A percentile compares a stretch with the other conserved stretches of the same genome.
These are phyloP conservation scores for Erythrobasidium yunnanense DNA, from an alignment of 768 basidiomycete species.

Conservation along the genomic window DNA sequence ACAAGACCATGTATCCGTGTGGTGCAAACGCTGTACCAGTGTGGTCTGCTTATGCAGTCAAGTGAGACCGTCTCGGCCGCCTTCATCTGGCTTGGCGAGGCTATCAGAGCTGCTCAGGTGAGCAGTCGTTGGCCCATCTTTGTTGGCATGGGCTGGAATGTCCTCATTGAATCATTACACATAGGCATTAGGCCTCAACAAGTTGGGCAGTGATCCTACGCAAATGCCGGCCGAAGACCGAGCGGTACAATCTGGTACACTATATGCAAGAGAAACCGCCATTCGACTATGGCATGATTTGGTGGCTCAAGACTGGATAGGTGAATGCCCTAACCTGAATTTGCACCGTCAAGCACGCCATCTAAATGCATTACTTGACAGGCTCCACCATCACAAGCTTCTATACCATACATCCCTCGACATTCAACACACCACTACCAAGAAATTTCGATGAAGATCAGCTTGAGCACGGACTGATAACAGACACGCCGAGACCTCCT, in stretches of 20 bases:
- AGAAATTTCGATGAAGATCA: neutral
- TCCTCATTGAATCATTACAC: neutral
- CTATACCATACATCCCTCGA: neutral
- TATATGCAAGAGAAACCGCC: neutral
- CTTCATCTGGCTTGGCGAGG: neutral
- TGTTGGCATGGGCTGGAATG: neutral
- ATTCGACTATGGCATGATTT: neutral
- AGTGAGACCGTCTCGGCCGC: neutral
- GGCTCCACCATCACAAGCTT: neutral
- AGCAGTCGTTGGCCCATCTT: too few species aligned
- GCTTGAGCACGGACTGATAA: neutral
- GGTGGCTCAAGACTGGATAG: neutral
- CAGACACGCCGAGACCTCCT: neutral
- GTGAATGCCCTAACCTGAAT: neutral
- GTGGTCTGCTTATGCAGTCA: neutral
- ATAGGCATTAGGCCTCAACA: neutral
- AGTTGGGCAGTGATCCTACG: neutral
- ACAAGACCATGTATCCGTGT: neutral
- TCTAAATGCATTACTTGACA: neutral
- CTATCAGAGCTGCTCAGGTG: slow-evolving; percentile 8
- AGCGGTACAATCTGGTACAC: neutral
- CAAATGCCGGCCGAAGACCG: neutral
- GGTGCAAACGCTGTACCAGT: neutral
- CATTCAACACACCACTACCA: neutral
- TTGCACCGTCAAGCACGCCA: neutral